A percentile compares a stretch with the other conserved stretches of the same genome.
These are phyloP conservation scores for Fennellomyces sp. DNA, from an alignment of 371 early-diverging fungal genomes.

Conservation along the genomic window DNA sequence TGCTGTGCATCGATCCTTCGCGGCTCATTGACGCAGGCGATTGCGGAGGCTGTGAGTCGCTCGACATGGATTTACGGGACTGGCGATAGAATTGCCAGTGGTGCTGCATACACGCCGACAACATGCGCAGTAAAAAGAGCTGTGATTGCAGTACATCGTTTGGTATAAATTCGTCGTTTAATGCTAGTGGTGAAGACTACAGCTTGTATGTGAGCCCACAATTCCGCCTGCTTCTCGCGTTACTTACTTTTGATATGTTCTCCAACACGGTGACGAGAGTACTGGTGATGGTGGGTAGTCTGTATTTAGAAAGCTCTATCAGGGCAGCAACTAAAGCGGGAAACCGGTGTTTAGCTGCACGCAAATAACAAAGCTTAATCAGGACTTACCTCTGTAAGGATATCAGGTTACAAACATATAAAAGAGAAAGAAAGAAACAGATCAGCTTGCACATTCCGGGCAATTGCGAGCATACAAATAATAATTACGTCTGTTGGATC, in stretches of 20 bases:
- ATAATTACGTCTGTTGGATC: constrained; percentile 55
- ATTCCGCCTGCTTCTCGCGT: no score
- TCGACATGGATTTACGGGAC: not conserved
- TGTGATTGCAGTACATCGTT: constrained; percentile 73
- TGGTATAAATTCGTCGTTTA: constrained; percentile 52
- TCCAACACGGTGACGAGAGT: constrained; percentile 60
- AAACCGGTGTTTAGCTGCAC: no score
- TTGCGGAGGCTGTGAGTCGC: not conserved
- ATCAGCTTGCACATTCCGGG: not conserved
- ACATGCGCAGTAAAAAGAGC: constrained; percentile 67
- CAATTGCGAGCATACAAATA: not conserved
- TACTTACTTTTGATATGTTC: constrained; percentile 58
- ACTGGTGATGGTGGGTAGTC: constrained; percentile 52
- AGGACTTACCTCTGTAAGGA: not conserved
- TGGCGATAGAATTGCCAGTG: constrained; percentile 72
- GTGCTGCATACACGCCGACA: constrained; percentile 74
- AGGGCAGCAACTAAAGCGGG: constrained; percentile 57
- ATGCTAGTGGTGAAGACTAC: constrained; percentile 39
- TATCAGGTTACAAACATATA: not conserved
- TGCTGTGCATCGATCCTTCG: constrained; percentile 10
- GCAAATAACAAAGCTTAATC: not conserved
- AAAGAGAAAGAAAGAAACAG: not conserved
- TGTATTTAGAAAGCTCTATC: constrained; percentile 60
- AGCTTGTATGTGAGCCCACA: not conserved
- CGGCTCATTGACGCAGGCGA: constrained; percentile 7